A percentile compares a stretch with the other conserved stretches of the same genome.
phyloP scores from a whole-genome alignment of 768 basidiomycete genomes.

The Xerocomellus dryophilus region DNA sequence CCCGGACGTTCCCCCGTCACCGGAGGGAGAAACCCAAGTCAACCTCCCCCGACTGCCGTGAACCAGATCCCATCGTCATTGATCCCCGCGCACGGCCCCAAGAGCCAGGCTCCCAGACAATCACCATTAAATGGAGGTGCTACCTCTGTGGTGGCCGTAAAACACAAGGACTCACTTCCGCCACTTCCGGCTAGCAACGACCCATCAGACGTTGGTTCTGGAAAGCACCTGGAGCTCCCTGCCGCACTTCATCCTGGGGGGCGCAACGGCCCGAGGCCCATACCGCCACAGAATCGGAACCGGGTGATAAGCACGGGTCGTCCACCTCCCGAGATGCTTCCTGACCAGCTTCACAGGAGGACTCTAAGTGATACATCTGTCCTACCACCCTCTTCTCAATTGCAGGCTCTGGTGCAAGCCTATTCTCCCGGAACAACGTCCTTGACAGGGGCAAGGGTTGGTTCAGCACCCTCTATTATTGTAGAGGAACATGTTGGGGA shows the following conservation, averaged over 20 bases:
- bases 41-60: not conserved
- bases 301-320: slow-evolving; percentile 7
- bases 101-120: slow-evolving; percentile 11
- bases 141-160: not conserved
- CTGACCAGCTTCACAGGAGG: slow-evolving; percentile 7
- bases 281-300: slow-evolving; percentile 15
- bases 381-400: slow-evolving; percentile 6
- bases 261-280: slow-evolving; percentile 18
- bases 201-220: slow-evolving; percentile 20
- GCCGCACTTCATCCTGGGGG: slow-evolving; percentile 43
- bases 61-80: slow-evolving; percentile 23
- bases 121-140: slow-evolving; percentile 5
- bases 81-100: slow-evolving; percentile 17
- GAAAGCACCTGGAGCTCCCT: slow-evolving; percentile 32
- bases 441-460: not conserved
- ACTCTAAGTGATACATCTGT: slow-evolving; percentile 13
- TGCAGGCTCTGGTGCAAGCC: slow-evolving; percentile 7
- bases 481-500: slow-evolving; percentile 11
- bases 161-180: slow-evolving; percentile 36
- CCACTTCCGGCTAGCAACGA: slow-evolving; percentile 36
- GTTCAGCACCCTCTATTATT: slow-evolving; percentile 17
- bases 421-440: slow-evolving; percentile 2
- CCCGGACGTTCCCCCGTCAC: slow-evolving; percentile 6
- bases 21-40: slow-evolving; percentile 10
- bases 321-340: slow-evolving; percentile 7